Base-by-base conservation (phyloP, 75 land plant genomes). In the Pinus tabuliformis region DNA sequence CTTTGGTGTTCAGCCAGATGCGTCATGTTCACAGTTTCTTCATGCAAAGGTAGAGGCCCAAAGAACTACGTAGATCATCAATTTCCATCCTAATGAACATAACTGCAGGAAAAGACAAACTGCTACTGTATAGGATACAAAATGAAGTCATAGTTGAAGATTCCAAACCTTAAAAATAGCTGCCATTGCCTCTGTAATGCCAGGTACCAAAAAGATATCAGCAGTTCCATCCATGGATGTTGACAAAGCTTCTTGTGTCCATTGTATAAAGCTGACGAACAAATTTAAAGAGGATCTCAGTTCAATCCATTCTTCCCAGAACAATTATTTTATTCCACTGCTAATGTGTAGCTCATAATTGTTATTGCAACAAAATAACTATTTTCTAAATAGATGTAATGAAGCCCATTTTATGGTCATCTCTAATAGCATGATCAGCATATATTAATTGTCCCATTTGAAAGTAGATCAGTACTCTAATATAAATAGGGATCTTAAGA, bases 181-280 rank as follows among this genome's bases (percentile, higher is more conserved):
- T 58, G 86, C 86, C 39, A 78, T 73, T 72, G 80, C 85, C 59
- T 59, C 63, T 52, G 68, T 57, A 73, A 82, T 74, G 68, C 86
- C 86, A 57, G 86, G 85, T 39, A 84, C 85, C 54, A 84, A 64
- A 66, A 84, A 84, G 39, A 82, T 79, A 56, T 72, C 60, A 37
- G 54, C 17, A 49, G 73, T 62, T 9, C 73, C 59, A 42, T 84
- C 86, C 18, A 18, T 72, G 16, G 81, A 56, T 17, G 80, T 68
- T 37, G 15, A 13, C 24, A 84, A 49, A 24, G 85, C 71, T 30
- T 83, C 71, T 57, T 78, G 75, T 64, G 86, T 56, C 86, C 86
- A 84, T 45, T 54, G 74, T 60, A 83, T 83, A 28, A 84, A 84
- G 58, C 86, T 84, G 77, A 72, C 56, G 33, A 49, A 42, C 11